phyloP scores from a whole-genome alignment of 768 basidiomycete genomes.

The Nevesoporus exiguus region DNA sequence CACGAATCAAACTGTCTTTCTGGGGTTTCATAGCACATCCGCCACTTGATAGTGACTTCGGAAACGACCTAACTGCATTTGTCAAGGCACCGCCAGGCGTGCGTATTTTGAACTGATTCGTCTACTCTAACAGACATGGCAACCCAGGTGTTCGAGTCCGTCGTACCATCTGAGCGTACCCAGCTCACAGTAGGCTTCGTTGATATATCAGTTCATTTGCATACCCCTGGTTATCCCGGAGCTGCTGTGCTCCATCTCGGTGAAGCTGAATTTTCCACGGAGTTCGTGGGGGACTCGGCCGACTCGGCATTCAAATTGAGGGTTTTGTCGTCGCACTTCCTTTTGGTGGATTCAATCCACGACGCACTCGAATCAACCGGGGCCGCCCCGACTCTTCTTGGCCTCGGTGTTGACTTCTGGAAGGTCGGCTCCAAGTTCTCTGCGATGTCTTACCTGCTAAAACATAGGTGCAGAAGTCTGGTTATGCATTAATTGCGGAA shows the following conservation, averaged over 20 bases:
- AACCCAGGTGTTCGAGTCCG: slow-evolving; percentile 81
- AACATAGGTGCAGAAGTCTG: slow-evolving; percentile 41
- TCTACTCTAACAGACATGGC: background rate
- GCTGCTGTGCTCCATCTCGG: slow-evolving; percentile 65
- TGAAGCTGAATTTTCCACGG: slow-evolving; percentile 65
- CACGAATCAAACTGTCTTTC: slow-evolving; percentile 60
- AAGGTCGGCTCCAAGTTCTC: slow-evolving; percentile 46
- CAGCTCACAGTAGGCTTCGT: slow-evolving; percentile 57
- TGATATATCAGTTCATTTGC: slow-evolving; percentile 63
- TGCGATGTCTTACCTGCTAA: slow-evolving; percentile 2
- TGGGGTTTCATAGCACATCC: slow-evolving; percentile 62
- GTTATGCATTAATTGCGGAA: slow-evolving; percentile 69
- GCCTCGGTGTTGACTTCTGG: slow-evolving; percentile 53
- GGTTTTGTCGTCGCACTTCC: slow-evolving; percentile 47
- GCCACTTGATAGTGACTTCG: slow-evolving; percentile 60
- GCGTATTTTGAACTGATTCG: slow-evolving; percentile 30
- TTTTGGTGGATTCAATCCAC: slow-evolving; percentile 53
- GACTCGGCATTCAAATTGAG: slow-evolving; percentile 50
- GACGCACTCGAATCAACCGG: slow-evolving; percentile 25
- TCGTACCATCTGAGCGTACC: slow-evolving; percentile 87
- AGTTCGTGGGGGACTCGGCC: slow-evolving; percentile 63
- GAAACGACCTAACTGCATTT: slow-evolving; percentile 58
- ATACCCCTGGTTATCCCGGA: slow-evolving; percentile 58
- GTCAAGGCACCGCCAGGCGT: slow-evolving; percentile 87
- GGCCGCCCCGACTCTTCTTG: slow-evolving; percentile 15